Evolutionary conservation across 116 monocot species (phyloP).

Genomic region (Posidonia oceanica): DNA sequence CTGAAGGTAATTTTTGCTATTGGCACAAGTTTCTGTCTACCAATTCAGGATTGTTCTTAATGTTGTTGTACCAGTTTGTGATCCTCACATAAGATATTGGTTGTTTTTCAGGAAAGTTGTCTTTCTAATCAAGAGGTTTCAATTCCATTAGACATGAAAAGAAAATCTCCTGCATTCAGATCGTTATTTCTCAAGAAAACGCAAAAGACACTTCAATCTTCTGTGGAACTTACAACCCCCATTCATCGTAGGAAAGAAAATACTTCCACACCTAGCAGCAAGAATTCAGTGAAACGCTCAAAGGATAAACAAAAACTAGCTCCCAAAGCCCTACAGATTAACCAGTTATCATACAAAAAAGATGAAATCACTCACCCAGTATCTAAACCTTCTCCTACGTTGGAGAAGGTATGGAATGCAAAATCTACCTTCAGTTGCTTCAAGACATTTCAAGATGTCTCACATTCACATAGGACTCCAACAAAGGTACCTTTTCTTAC

Average conservation of each 20-base stretch:
- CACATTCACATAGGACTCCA: constrained; percentile 2
- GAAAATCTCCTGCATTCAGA: background rate
- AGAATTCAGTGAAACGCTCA: background rate
- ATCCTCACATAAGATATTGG: background rate
- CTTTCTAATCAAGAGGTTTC: constrained; percentile 8
- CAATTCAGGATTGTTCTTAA: no score
- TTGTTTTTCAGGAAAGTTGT: constrained; percentile 9
- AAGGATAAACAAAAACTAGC: constrained; percentile 3
- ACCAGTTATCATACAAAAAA: background rate
- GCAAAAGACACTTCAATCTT: background rate
- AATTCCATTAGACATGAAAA: constrained; percentile 4
- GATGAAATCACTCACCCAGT: background rate
- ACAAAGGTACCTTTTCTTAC: constrained; percentile 8
- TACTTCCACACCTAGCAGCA: background rate
- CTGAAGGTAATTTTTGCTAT: constrained; percentile 1
- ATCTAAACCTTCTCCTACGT: background rate
- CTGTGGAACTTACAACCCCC: background rate
- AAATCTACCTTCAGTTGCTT: constrained; percentile 1
- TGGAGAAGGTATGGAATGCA: background rate
- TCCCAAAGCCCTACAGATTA: constrained; percentile 2
- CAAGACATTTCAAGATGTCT: background rate
- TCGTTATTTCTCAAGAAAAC: constrained; percentile 7
- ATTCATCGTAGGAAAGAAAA: background rate
- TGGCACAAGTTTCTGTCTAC: no score
- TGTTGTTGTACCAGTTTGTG: background rate